phyloP scores from a whole-genome alignment of 2,329 filamentous ascomycete genomes.

The Paracoccidioides lutzii region DNA sequence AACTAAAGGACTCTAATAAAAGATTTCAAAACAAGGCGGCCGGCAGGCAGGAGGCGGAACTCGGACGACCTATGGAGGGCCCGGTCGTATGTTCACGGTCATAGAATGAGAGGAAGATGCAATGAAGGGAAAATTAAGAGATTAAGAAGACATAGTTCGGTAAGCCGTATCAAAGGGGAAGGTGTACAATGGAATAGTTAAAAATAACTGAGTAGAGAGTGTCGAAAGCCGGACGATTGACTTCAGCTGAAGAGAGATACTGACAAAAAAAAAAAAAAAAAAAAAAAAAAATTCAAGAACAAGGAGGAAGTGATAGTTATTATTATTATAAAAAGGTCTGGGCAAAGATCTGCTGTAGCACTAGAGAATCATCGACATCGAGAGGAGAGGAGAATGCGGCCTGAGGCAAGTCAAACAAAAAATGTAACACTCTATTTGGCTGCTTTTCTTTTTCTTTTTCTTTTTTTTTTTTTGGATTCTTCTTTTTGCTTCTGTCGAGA shows the following conservation, averaged over 20 bases:
- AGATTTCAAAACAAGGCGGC: background rate
- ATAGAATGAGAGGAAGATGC: background rate
- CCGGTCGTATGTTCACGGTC: background rate
- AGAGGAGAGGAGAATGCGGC: background rate
- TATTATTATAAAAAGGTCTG: too few relatives aligned
- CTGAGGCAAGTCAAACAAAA: background rate
- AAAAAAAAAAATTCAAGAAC: too few relatives aligned
- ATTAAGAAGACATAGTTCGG: background rate
- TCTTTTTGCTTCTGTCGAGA: background rate
- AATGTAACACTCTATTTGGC: background rate
- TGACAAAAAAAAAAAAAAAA: too few relatives aligned
- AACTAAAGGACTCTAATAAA: background rate
- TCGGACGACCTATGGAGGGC: too few relatives aligned
- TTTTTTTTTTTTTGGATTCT: too few relatives aligned
- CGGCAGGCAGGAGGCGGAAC: background rate
- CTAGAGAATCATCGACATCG: too few relatives aligned
- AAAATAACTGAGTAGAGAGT: background rate
- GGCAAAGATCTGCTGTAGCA: too few relatives aligned
- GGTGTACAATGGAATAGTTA: background rate
- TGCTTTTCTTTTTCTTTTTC: too few relatives aligned
- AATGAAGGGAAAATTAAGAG: background rate
- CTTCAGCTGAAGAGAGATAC: too few relatives aligned
- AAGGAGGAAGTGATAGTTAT: too few relatives aligned
- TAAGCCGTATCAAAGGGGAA: background rate
- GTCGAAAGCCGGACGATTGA: too few relatives aligned